Base-by-base conservation (phyloP, 345 rosid species). In the Citrus inodora region DNA sequence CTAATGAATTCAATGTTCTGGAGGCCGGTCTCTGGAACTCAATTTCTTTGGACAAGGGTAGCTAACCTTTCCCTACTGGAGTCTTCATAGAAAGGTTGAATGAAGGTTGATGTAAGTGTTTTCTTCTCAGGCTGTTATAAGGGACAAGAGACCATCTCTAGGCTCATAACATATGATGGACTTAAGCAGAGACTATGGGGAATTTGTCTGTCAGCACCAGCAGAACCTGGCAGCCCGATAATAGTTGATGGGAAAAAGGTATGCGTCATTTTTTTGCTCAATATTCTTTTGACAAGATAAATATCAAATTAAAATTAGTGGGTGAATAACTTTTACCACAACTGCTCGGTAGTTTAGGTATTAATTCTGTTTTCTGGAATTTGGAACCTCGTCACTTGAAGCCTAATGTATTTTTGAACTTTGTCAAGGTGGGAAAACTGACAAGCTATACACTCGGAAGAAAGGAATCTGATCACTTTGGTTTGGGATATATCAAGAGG, bases 11-110 rank as follows among this genome's bases (percentile, higher is more conserved):
- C 82, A 94, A 93, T 83, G 95, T 93, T 80, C 68, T 94, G 75
- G 98, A 93, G 84, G 95, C 97, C 60, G 89, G 95, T 82, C 89
- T 93, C n/a, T 93, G 97, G 97, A 93, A 89, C 78, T 92, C 95
- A 10, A 86, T 94, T 67, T 94, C 97, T 71, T 77, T 87, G 63
- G 88, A 92, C 87, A 94, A 94, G 81, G 98, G 98, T 93, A 93
- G 68, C 4, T 78, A 35, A 61, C 73, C 66, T 19, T 69, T 63
- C 38, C 71, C 59, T 56, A 9, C 56, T 30, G 22, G 67, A 28
- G 60, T 62, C 58, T 71, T 70, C 60, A 62, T 79, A 56, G 55
- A 67, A 67, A 51, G 53, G 33, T 71, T 55, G 63, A 63, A 17
- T 64, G 55, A 67, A 32, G 32, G 10, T 73, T 77, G 74, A 76